Percentiles rank a stretch among this genome's conserved stretches.
Conservation (phyloP, 2,329 filamentous ascomycete species). For the Capronia coronata region DNA sequence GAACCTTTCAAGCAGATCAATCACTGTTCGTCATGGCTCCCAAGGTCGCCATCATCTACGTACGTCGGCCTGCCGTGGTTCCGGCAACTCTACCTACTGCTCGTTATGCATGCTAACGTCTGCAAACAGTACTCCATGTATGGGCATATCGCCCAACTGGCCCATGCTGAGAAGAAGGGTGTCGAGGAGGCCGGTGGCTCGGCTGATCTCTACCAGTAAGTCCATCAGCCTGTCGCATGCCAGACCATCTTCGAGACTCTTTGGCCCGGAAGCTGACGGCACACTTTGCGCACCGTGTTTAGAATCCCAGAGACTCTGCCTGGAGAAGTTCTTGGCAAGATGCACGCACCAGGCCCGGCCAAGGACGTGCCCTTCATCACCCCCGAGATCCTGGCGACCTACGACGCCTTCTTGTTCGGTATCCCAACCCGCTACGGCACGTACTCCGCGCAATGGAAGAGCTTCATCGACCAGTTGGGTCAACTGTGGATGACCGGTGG, state of each 20-base stretch:
- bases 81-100: neutral
- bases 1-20: neutral
- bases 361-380: slow-evolving; percentile 58
- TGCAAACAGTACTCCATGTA: slow-evolving; percentile 75
- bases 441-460: slow-evolving; percentile 94
- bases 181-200: slow-evolving; percentile 79
- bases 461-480: slow-evolving; percentile 78
- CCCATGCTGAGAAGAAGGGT: slow-evolving; percentile 84
- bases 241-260: no score
- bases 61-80: slow-evolving; percentile 44
- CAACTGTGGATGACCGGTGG: slow-evolving; percentile 71
- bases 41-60: slow-evolving; percentile 85
- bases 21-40: slow-evolving; percentile 63
- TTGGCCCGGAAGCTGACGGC: neutral
- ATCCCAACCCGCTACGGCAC: slow-evolving; percentile 96
- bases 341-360: slow-evolving; percentile 74
- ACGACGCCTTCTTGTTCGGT: slow-evolving; percentile 86
- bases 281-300: neutral
- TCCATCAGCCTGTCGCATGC: slow-evolving; percentile 4
- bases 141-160: slow-evolving; percentile 78
- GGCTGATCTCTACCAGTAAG: slow-evolving; percentile 75
- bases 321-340: slow-evolving; percentile 75
- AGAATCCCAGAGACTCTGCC: slow-evolving; percentile 80
- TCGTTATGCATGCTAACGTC: neutral
- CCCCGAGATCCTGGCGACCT: slow-evolving; percentile 58